phyloP scores from a whole-genome alignment of 1,284 basidiomycete genomes.

The Melanopsichium pennsylvanicum region DNA sequence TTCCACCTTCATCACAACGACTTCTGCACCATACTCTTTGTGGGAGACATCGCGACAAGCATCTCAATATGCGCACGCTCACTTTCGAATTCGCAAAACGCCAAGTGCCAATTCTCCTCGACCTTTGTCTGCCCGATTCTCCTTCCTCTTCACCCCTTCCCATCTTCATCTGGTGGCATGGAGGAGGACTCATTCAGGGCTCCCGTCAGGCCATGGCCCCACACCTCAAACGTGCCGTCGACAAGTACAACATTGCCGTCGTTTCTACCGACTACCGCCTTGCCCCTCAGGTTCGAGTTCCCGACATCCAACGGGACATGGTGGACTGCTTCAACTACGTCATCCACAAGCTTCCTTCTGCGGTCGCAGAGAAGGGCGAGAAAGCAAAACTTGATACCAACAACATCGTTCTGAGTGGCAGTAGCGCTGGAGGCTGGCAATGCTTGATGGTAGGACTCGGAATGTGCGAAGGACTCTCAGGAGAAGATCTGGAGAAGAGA shows the following conservation, averaged over 20 bases:
- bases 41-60: too few relatives aligned
- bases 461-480: constrained; percentile 41
- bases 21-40: not conserved
- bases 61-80: constrained; percentile 20
- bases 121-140: constrained; percentile 38
- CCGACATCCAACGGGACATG: constrained; percentile 44
- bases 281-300: constrained; percentile 42
- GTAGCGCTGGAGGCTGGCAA: constrained; percentile 48
- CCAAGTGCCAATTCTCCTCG: constrained; percentile 33
- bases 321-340: constrained; percentile 36
- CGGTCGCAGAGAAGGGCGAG: constrained; percentile 20
- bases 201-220: constrained; percentile 32
- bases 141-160: constrained; percentile 22
- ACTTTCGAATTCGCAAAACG: constrained; percentile 37
- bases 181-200: constrained; percentile 50
- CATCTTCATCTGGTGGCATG: constrained; percentile 47
- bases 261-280: constrained; percentile 49
- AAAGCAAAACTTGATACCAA: constrained; percentile 24
- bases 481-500: constrained; percentile 13
- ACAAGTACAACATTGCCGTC: constrained; percentile 42
- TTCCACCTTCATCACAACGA: not conserved
- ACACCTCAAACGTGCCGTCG: constrained; percentile 41
- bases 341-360: constrained; percentile 25
- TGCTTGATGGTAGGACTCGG: constrained; percentile 45
- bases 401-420: constrained; percentile 37